phyloP scores from a whole-genome alignment of 202 grass and related monocot species.

The Digitaria exilis region DNA sequence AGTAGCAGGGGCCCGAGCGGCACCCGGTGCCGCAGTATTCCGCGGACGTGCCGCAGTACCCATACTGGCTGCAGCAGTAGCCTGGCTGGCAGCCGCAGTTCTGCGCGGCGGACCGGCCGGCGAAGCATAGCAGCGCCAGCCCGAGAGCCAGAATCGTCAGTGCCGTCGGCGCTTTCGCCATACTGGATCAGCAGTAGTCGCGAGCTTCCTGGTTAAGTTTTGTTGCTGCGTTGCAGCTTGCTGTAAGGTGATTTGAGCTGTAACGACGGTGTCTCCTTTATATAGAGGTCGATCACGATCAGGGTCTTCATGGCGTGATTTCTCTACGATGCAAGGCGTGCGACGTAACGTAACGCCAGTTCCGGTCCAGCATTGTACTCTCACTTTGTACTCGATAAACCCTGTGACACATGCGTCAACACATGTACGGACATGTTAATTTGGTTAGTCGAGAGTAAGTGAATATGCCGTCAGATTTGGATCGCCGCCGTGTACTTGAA shows the following conservation, averaged over 20 bases:
- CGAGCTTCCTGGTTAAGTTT: background rate
- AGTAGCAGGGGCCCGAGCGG: constrained; percentile 47
- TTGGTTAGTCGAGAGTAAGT: background rate
- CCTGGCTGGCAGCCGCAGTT: constrained; percentile 55
- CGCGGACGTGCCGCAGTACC: constrained; percentile 52
- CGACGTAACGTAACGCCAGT: background rate
- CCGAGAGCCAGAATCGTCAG: constrained; percentile 11
- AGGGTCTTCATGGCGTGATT: too few species aligned
- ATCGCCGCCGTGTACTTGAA: background rate
- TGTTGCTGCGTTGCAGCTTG: background rate
- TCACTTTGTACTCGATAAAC: background rate
- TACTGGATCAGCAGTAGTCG: background rate
- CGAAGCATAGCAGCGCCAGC: constrained; percentile 10
- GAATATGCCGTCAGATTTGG: background rate
- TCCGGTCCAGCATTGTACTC: background rate
- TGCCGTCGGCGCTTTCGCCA: background rate
- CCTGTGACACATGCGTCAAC: background rate
- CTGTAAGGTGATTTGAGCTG: background rate
- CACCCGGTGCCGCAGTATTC: constrained; percentile 56
- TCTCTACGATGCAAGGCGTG: background rate
- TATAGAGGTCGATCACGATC: background rate
- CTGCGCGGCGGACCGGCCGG: constrained; percentile 37
- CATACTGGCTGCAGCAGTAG: constrained; percentile 59
- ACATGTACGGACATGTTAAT: background rate
- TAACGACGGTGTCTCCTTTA: background rate